Evolutionary conservation across 345 rosid species (phyloP), one percentile per base, ranked within the genome.

Genomic region (Eutrema yunnanense): DNA sequence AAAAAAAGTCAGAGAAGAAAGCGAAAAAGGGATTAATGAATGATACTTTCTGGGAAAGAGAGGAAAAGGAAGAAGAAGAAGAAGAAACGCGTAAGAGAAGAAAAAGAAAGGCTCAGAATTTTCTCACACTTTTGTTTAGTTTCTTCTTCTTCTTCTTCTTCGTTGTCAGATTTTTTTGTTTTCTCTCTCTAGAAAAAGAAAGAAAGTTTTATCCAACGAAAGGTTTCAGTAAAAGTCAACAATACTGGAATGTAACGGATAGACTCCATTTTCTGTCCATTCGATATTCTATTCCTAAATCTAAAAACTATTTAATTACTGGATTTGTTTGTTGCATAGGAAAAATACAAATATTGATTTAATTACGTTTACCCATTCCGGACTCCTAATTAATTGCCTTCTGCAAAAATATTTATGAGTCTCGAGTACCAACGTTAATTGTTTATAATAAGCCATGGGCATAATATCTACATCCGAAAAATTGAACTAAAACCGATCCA

Each of bases 1-100:
- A 14, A 46, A 22, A 40, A 76, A 69, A 70, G 79, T 62, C 74
- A 75, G 70, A 60, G 75, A 62, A 42, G 62, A 60, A 65, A 66
- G 72, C 13, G 57, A 33, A 62, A 76, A 76, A 54, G 36, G 51
- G 50, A 1, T 37, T 34, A 22, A 69, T 38, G 42, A 48, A 69
- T 38, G 42, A 48, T 36, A 75, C 59, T 75, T 75, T 75, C 74
- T 69, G 70, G 75, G 71, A 71, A 71, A 70, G 55, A 57, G 65
- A 22, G 42, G 43, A 19, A 19, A 4, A 58, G 9, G 47, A 57
- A 26, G 72, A 71, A 49, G 62, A 54, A 9, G 55, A 47, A 54
- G 73, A 67, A 50, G 67, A 51, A 59, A 56, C 80, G 75, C 75
- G 80, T 70, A 12, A 49, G 27, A 29, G 22, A 68, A 16, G 10